Percentiles rank a stretch among this genome's conserved stretches.
phyloP scores from a whole-genome alignment of 306 rosid genomes.

The Casuarina equisetifolia region DNA sequence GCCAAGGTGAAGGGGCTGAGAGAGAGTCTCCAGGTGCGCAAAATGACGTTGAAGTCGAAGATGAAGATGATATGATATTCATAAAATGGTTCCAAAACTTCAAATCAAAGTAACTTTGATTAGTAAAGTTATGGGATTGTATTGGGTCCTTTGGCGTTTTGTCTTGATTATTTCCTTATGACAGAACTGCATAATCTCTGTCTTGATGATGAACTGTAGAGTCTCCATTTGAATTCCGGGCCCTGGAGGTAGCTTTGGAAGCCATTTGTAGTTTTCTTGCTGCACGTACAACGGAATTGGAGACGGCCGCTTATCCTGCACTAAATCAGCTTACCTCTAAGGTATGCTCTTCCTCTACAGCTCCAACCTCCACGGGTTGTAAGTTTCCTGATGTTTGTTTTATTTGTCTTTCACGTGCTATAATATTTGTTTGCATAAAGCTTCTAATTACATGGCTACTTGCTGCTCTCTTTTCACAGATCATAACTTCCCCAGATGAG shows the following conservation, averaged over 20 bases:
- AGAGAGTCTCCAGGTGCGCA: constrained; percentile 46
- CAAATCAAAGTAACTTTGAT: background rate
- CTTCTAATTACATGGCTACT: too few relatives aligned
- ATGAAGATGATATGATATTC: constrained; percentile 70
- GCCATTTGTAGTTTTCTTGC: constrained; percentile 96
- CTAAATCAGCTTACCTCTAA: constrained; percentile 89
- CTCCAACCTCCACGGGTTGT: too few relatives aligned
- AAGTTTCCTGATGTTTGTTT: constrained; percentile 4
- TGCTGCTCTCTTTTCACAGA: too few relatives aligned
- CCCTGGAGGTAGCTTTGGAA: constrained; percentile 93
- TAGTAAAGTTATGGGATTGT: background rate
- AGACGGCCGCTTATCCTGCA: constrained; percentile 96
- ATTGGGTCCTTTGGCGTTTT: constrained; percentile 2
- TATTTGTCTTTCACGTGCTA: background rate
- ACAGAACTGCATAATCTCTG: constrained; percentile 32
- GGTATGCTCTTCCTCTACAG: constrained; percentile 36
- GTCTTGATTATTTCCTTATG: constrained; percentile 10
- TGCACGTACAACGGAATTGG: constrained; percentile 88
- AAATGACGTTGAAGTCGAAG: constrained; percentile 60
- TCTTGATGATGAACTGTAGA: constrained; percentile 50
- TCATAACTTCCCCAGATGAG: too few relatives aligned
- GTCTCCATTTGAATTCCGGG: constrained; percentile 96
- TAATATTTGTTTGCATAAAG: too few relatives aligned
- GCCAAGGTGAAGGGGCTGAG: constrained; percentile 34
- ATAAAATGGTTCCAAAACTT: constrained; percentile 1